phyloP scores from a whole-genome alignment of 495 filamentous ascomycete species.

The Neurospora sp. region DNA sequence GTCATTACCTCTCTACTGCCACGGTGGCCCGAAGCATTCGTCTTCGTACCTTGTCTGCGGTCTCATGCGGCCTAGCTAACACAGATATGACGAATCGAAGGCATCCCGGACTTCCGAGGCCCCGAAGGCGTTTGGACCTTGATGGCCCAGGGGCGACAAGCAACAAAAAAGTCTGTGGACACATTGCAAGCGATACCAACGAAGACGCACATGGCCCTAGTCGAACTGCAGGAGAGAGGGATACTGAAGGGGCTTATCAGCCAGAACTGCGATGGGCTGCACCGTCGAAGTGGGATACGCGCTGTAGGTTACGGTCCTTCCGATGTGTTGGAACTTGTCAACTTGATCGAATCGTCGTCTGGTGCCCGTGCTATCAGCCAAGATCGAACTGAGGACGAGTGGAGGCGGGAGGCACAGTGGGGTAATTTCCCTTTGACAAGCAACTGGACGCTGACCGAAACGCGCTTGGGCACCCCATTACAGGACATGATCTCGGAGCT shows the following conservation, averaged over 20 bases:
- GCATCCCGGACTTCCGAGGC: slow-evolving; percentile 38
- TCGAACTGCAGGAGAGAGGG: slow-evolving; percentile 32
- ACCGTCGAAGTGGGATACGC: slow-evolving; percentile 34
- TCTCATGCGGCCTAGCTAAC: neutral
- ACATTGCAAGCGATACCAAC: slow-evolving; percentile 36
- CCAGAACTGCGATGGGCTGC: slow-evolving; percentile 39
- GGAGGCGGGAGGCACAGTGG: neutral
- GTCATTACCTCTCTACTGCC: neutral
- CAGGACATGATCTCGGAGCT: slow-evolving; percentile 32
- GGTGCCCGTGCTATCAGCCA: neutral
- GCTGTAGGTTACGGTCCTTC: slow-evolving; percentile 19
- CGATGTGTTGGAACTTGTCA: neutral
- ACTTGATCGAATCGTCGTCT: neutral
- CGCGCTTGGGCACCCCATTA: neutral
- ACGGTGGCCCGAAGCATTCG: no score
- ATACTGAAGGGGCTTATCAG: slow-evolving; percentile 35
- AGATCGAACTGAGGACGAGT: neutral
- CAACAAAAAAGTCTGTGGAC: slow-evolving; percentile 15
- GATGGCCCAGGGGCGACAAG: slow-evolving; percentile 26
- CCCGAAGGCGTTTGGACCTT: slow-evolving; percentile 37
- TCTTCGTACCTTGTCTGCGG: no score
- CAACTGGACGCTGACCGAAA: neutral
- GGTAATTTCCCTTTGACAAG: neutral
- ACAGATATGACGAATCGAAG: slow-evolving; percentile 6
- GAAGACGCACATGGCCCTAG: slow-evolving; percentile 38